These are phyloP conservation scores for Aspergillus uvarum DNA, from an alignment of 2,329 filamentous ascomycete genomes.

Conservation along the genomic window DNA sequence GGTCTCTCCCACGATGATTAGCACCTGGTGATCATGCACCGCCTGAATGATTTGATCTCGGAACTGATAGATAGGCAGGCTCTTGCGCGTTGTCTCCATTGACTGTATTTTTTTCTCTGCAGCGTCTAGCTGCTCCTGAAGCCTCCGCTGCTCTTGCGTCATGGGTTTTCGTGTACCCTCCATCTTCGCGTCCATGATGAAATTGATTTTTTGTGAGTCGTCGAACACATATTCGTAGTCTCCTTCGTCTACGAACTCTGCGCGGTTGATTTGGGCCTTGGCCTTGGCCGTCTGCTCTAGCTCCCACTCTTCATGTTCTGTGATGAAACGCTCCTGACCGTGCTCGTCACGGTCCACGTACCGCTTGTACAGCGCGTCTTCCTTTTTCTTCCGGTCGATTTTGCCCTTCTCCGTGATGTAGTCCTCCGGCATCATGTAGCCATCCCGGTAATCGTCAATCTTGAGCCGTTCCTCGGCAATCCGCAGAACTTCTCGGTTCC, in stretches of 20 bases:
- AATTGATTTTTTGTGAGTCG: constrained; percentile 82
- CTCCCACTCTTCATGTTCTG: constrained; percentile 96
- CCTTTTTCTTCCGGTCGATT: constrained; percentile 80
- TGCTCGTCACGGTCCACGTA: constrained; percentile 85
- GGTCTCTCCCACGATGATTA: constrained; percentile 93
- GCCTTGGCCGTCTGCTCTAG: constrained; percentile 83
- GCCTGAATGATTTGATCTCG: constrained; percentile 84
- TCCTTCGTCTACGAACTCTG: constrained; percentile 72
- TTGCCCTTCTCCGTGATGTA: constrained; percentile 94
- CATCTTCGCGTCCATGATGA: constrained; percentile 71
- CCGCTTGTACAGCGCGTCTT: constrained; percentile 84
- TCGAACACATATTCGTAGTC: constrained; percentile 95
- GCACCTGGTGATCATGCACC: constrained; percentile 77
- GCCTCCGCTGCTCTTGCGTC: constrained; percentile 73
- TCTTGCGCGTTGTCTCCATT: constrained; percentile 89
- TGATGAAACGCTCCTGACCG: constrained; percentile 84
- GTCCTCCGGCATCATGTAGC: constrained; percentile 90
- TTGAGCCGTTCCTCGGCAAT: constrained; percentile 79
- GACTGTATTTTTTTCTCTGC: constrained; percentile 84
- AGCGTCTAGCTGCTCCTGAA: constrained; percentile 79
- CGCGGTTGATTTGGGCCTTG: constrained; percentile 75
- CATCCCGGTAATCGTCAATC: constrained; percentile 90
- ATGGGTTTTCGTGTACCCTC: constrained; percentile 69
- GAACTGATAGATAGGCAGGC: constrained; percentile 84
- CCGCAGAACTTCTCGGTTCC: constrained; percentile 78